Percentiles rank a stretch among this genome's conserved stretches.
phyloP scores from a whole-genome alignment of 176 grass and related monocot genomes.

The Oryza punctata region DNA sequence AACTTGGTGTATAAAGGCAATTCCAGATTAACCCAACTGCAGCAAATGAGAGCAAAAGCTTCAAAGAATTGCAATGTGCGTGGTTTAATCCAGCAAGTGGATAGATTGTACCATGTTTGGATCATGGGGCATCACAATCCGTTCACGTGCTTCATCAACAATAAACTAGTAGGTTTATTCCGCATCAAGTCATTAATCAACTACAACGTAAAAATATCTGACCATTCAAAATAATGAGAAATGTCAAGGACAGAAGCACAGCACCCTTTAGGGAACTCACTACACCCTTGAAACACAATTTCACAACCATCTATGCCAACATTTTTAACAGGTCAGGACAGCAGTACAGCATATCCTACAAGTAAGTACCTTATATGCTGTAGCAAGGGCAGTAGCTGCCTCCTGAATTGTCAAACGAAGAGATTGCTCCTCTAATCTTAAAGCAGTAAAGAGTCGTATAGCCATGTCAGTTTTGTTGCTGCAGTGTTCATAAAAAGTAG shows the following conservation, averaged over 20 bases:
- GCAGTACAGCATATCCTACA: neutral
- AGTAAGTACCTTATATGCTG: conserved; percentile 78
- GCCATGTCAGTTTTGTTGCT: conserved; percentile 96
- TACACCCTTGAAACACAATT: neutral
- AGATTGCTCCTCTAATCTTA: conserved; percentile 84
- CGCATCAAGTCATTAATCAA: neutral
- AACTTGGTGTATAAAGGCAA: neutral
- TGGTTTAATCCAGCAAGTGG: conserved; percentile 1
- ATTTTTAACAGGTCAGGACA: no score
- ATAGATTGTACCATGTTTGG: conserved; percentile 7
- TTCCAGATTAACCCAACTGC: neutral
- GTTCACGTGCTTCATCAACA: neutral
- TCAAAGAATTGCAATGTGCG: neutral
- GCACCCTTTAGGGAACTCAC: no score
- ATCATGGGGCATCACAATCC: conserved; percentile 3
- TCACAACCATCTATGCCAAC: neutral
- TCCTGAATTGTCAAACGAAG: conserved; percentile 83
- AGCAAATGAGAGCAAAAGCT: neutral
- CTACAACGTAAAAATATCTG: neutral
- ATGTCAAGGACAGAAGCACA: no score
- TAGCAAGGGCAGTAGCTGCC: conserved; percentile 77
- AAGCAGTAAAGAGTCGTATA: conserved; percentile 81
- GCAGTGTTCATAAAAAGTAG: conserved; percentile 33
- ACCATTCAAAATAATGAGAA: neutral
- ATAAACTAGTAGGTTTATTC: conserved; percentile 9